These are phyloP conservation scores for Aureobasidium sp. DNA, from an alignment of 2,329 filamentous ascomycete species.

Conservation along the genomic window DNA sequence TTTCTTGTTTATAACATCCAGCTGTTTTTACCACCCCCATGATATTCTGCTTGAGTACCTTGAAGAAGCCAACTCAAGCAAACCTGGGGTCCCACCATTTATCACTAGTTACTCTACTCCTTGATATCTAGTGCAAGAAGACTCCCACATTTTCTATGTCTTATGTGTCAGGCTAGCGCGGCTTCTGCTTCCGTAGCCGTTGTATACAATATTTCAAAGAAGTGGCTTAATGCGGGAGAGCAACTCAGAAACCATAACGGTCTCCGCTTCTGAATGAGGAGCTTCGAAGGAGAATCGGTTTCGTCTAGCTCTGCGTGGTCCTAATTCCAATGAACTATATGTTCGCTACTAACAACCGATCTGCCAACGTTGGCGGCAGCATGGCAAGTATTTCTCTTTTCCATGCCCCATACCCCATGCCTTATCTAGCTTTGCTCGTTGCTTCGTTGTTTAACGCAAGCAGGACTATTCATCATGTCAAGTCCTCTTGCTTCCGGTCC, in stretches of 20 bases:
- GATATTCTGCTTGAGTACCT: neutral
- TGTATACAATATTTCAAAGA: slow-evolving; percentile 7
- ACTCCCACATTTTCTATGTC: neutral
- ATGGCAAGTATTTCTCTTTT: slow-evolving; percentile 4
- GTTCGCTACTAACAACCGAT: neutral
- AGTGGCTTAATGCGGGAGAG: neutral
- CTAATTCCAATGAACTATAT: neutral
- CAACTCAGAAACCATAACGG: slow-evolving; percentile 3
- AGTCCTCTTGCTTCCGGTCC: neutral
- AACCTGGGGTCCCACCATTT: neutral
- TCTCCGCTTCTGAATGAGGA: neutral
- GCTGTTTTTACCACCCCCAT: neutral
- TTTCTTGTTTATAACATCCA: neutral
- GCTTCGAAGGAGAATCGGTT: neutral
- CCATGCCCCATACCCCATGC: neutral
- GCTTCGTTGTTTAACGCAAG: neutral
- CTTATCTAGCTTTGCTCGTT: neutral
- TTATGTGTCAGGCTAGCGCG: neutral
- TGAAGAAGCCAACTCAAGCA: neutral
- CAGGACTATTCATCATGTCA: neutral
- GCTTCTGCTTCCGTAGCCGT: neutral
- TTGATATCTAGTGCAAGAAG: neutral
- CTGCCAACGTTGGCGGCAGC: neutral
- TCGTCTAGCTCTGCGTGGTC: neutral
- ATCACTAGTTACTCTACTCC: neutral